Conservation (phyloP, 306 rosid species). For the Pyrus bretschneideri region DNA sequence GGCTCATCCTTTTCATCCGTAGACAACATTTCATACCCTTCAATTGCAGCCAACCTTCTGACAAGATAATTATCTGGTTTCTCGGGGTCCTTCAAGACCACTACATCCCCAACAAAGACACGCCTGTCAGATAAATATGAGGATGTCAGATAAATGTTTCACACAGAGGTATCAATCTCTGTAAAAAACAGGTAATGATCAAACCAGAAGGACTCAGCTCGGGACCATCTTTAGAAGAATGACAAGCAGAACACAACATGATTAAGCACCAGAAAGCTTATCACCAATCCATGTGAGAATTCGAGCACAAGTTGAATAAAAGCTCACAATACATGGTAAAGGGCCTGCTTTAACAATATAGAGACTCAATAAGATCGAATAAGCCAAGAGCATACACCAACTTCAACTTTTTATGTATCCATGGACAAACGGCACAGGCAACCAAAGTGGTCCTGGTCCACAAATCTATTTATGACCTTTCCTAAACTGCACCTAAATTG, state of each 20-base stretch:
- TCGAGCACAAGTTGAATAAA: neutral
- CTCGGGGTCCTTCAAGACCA: slow-evolving; percentile 79
- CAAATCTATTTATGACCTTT: neutral
- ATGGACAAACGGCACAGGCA: neutral
- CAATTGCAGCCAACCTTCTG: slow-evolving; percentile 83
- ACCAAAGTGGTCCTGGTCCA: neutral
- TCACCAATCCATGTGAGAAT: neutral
- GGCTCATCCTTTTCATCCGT: slow-evolving; percentile 73
- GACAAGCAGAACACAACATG: neutral
- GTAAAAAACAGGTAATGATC: neutral
- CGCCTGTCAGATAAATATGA: slow-evolving; percentile 51
- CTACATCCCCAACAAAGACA: slow-evolving; percentile 90
- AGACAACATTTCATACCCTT: slow-evolving; percentile 90
- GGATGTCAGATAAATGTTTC: neutral
- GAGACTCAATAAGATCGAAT: neutral
- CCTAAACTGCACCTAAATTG: neutral
- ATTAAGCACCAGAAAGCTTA: neutral
- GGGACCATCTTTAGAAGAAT: neutral
- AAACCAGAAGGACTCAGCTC: neutral
- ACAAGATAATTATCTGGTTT: slow-evolving; percentile 53
- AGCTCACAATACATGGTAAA: neutral
- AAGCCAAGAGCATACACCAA: neutral
- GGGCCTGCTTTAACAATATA: neutral
- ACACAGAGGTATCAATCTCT: neutral
- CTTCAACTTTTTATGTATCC: neutral